Evolutionary conservation across 805 yeast genomes (phyloP), one percentile per base, ranked within the genome.

Genomic region (Pichia insulana): DNA sequence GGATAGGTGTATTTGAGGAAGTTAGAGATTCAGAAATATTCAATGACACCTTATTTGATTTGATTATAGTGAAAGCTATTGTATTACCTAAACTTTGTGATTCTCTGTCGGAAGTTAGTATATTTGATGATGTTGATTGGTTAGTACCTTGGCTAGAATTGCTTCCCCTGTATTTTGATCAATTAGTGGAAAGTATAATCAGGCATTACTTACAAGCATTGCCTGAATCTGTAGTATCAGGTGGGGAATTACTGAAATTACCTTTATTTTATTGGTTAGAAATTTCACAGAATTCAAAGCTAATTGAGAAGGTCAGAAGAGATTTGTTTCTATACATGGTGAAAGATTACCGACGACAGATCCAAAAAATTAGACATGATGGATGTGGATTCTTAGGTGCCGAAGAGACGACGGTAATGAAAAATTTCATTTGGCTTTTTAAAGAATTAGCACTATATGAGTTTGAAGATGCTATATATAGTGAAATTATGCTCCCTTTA

Each of bases 71-170:
- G n/a, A 25, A 30, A 6, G 53, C 51, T 3, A 54, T 57, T 5
- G 52, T 78, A 2, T 40, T 59, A 0, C 75, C 76, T 0, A 64
- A 60, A 28, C 52, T 78, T 4, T 32, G 50, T 0, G 18, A 46
- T 2, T 63, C 59, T 0, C 54, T 75, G 6, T 39, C 39, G 2
- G 48, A 45, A 7, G 37, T 39, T 9, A 37, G 37, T 7, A 18
- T 17, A 4, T 10, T 16, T 26, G 15, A 2, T 55, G 53, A 2
- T 57, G 57, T 5, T 50, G 50, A 37, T 1, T 28, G 32, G 27
- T 12, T 35, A 8, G 16, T 35, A 3, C 28, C 19, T 20, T 35
- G 37, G 37, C n/a, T 35, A 15, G 20, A 17, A 35, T n/a, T 35
- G 12, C 20, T 35, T 13, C 37, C 37, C 8, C 9, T 12, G 17